Evolutionary conservation across 1,284 basidiomycete genomes (phyloP).

Genomic region (Neonothopanus nambi): DNA sequence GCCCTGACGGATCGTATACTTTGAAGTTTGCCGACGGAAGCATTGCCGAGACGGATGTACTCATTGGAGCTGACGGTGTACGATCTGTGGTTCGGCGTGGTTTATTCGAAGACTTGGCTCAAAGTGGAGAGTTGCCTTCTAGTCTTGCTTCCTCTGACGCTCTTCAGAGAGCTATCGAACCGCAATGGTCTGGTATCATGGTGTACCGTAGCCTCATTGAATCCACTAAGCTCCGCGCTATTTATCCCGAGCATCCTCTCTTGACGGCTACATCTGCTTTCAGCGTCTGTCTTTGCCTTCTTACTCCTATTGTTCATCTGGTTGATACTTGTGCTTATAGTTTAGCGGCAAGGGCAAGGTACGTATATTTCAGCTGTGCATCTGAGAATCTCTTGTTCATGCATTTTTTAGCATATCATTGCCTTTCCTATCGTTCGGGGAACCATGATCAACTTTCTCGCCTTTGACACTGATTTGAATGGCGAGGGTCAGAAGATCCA

Average conservation of each 20-base stretch:
- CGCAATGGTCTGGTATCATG: no score
- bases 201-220: constrained; percentile 40
- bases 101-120: constrained; percentile 20
- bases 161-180: no score
- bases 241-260: constrained; percentile 35
- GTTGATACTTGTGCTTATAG: constrained; percentile 22
- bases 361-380: constrained; percentile 25
- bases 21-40: constrained; percentile 45
- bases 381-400: constrained; percentile 5
- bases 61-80: constrained; percentile 50
- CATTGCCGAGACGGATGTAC: constrained; percentile 34
- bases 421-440: constrained; percentile 49
- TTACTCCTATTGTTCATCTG: no score
- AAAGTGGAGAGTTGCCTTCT: constrained; percentile 16
- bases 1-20: constrained; percentile 40
- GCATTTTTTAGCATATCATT: constrained; percentile 40
- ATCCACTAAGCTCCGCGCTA: constrained; percentile 25
- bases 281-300: constrained; percentile 18
- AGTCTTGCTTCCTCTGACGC: constrained; percentile 16
- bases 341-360: constrained; percentile 45
- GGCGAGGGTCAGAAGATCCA: constrained; percentile 40
- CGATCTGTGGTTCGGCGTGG: constrained; percentile 20
- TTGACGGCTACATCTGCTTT: constrained; percentile 40
- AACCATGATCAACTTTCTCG: constrained; percentile 49
- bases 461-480: constrained; percentile 42